phyloP scores from a whole-genome alignment of 139 green algal species.

The Diplosphaera chodatii region DNA sequence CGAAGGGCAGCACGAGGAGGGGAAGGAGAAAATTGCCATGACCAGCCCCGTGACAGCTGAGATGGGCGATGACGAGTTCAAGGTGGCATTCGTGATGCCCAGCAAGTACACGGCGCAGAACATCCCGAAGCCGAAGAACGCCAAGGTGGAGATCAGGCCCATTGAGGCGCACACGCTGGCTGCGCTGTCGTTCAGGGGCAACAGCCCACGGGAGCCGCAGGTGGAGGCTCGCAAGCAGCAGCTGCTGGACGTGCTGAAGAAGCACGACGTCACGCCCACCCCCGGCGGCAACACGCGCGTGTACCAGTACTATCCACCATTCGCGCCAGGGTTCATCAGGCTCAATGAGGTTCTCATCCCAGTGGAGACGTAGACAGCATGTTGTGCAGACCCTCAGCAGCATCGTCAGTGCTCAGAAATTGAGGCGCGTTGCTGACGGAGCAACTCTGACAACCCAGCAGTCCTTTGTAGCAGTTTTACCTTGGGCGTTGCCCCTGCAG shows the following conservation, averaged over 20 bases:
- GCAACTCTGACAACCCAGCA: too few relatives aligned
- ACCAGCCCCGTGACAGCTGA: constrained; percentile 49
- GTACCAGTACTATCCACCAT: not conserved
- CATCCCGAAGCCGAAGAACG: constrained; percentile 50
- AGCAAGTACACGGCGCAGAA: constrained; percentile 46
- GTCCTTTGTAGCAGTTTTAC: too few relatives aligned
- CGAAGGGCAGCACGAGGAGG: constrained; percentile 3
- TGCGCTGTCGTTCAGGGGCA: constrained; percentile 26
- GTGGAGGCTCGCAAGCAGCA: constrained; percentile 3
- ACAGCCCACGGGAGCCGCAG: not conserved
- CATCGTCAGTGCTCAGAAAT: too few relatives aligned
- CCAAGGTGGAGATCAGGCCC: constrained; percentile 33
- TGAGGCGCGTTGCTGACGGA: too few relatives aligned
- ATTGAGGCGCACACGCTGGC: constrained; percentile 37
- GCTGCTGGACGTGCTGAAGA: not conserved
- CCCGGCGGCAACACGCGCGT: not conserved
- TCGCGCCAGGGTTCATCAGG: not conserved
- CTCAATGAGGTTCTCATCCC: too few relatives aligned
- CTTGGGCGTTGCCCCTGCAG: too few relatives aligned
- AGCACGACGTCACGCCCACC: not conserved
- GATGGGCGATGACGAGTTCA: constrained; percentile 16
- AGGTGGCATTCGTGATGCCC: constrained; percentile 62
- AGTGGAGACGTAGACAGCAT: too few relatives aligned
- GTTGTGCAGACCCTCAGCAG: too few relatives aligned
- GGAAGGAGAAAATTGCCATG: constrained; percentile 43